These are phyloP conservation scores for Yamadazyma blattariae DNA, from an alignment of 1,139 yeast genomes.

Conservation along the genomic window DNA sequence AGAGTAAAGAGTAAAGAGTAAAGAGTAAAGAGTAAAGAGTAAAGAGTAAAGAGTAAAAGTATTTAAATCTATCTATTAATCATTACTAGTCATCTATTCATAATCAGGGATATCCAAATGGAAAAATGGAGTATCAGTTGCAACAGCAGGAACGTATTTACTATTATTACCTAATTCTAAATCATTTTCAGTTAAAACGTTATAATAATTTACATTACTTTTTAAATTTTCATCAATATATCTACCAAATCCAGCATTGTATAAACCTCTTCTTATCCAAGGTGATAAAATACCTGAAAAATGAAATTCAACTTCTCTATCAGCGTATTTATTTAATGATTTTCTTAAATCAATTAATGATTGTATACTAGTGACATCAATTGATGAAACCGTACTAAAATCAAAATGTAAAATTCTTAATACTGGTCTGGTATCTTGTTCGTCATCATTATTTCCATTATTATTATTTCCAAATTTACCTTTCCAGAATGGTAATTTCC, in stretches of 20 bases:
- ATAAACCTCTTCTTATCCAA: slow-evolving; percentile 79
- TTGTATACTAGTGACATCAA: slow-evolving; percentile 81
- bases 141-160: slow-evolving; percentile 54
- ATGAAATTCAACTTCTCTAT: slow-evolving; percentile 84
- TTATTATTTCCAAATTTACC: slow-evolving; percentile 15
- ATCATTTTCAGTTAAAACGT: slow-evolving; percentile 37
- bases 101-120: slow-evolving; percentile 85
- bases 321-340: slow-evolving; percentile 71
- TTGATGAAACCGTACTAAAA: slow-evolving; percentile 69
- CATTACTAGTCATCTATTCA: slow-evolving; percentile 15
- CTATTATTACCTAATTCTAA: slow-evolving; percentile 27
- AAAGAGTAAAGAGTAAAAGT: no score
- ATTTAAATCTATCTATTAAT: neutral
- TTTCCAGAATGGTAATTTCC: slow-evolving; percentile 29
- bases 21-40: no score
- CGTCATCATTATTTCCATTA: neutral
- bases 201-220: slow-evolving; percentile 40
- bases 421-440: slow-evolving; percentile 55
- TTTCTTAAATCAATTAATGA: slow-evolving; percentile 73
- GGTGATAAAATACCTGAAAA: slow-evolving; percentile 82
- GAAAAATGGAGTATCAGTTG: slow-evolving; percentile 80
- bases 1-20: no score
- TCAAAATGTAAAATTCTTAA: slow-evolving; percentile 75
- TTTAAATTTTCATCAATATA: slow-evolving; percentile 42
- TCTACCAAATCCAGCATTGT: slow-evolving; percentile 78